Evolutionary conservation across 2,329 filamentous ascomycete genomes (phyloP).

Genomic region (Alternaria ventricosa): DNA sequence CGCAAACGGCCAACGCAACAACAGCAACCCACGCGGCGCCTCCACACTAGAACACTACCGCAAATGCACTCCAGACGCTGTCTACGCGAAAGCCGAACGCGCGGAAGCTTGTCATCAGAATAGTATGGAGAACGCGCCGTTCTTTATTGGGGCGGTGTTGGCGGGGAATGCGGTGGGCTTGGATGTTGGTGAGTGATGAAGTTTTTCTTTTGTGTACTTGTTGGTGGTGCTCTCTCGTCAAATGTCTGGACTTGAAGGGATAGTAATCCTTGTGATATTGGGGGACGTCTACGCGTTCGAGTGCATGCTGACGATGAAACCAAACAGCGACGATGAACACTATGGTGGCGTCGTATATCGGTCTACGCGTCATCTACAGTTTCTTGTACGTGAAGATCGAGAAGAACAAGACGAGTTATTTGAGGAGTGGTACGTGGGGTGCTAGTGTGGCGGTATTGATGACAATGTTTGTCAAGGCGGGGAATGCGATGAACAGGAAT

Average conservation of each 20-base stretch:
- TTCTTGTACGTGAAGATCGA: not conserved
- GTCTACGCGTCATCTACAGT: not conserved
- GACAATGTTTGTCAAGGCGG: not conserved
- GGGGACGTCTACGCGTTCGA: too few species aligned
- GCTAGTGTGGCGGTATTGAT: not conserved
- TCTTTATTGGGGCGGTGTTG: not conserved
- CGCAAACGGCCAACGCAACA: not conserved
- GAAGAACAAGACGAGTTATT: not conserved
- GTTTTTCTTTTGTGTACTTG: too few species aligned
- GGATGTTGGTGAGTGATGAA: not conserved
- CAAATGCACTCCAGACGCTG: not conserved
- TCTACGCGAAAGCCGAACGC: not conserved
- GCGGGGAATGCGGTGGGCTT: not conserved
- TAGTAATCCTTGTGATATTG: too few species aligned
- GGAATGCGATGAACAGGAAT: not conserved
- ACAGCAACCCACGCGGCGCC: not conserved
- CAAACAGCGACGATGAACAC: not conserved
- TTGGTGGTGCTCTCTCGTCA: not conserved
- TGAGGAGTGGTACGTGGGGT: not conserved
- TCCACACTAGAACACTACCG: not conserved
- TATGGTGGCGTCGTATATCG: not conserved
- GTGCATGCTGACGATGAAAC: not conserved
- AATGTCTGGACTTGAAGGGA: too few species aligned
- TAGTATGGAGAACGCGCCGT: not conserved
- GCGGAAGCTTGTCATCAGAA: not conserved